Percentiles rank a stretch among this genome's conserved stretches.
Conservation (phyloP, 176 grass and related monocot species). For the Phoenix roebelenii region DNA sequence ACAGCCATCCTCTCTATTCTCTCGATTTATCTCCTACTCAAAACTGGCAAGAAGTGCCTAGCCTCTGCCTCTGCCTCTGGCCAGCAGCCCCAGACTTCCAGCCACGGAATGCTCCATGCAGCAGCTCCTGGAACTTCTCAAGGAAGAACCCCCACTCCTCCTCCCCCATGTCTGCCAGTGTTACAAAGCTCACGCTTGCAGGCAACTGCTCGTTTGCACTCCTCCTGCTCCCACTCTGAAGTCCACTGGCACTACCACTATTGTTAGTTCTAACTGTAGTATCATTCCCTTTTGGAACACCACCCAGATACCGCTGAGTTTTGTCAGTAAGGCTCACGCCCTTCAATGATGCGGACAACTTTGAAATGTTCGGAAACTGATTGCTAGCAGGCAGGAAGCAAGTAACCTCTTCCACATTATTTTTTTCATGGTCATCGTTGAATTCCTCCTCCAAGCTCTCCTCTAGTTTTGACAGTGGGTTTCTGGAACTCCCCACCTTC, state of each 20-base stretch:
- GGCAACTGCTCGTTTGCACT: constrained; percentile 62
- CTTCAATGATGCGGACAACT: constrained; percentile 64
- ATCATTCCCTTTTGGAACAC: constrained; percentile 20
- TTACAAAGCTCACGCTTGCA: constrained; percentile 51
- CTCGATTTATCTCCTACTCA: constrained; percentile 34
- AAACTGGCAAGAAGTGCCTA: constrained; percentile 94
- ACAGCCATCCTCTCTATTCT: constrained; percentile 12
- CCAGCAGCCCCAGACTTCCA: constrained; percentile 25
- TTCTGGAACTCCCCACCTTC: constrained; percentile 31
- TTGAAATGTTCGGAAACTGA: constrained; percentile 44
- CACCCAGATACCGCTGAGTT: constrained; percentile 28
- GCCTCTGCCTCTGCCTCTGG: constrained; percentile 37
- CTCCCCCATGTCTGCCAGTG: constrained; percentile 50
- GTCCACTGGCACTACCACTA: constrained; percentile 1
- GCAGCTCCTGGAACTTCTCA: constrained; percentile 79
- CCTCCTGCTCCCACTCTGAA: constrained; percentile 41
- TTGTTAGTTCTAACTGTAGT: constrained; percentile 16
- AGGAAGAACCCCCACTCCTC: constrained; percentile 60
- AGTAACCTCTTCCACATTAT: constrained; percentile 29
- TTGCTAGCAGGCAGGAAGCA: constrained; percentile 27
- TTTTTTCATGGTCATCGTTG: constrained; percentile 41
- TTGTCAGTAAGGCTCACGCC: constrained; percentile 40
- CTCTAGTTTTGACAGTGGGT: constrained; percentile 47
- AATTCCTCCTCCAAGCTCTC: constrained; percentile 47
- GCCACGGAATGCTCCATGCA: constrained; percentile 31